Evolutionary conservation across 768 basidiomycete species (phyloP).

Genomic region (Kwoniella botswanensis): DNA sequence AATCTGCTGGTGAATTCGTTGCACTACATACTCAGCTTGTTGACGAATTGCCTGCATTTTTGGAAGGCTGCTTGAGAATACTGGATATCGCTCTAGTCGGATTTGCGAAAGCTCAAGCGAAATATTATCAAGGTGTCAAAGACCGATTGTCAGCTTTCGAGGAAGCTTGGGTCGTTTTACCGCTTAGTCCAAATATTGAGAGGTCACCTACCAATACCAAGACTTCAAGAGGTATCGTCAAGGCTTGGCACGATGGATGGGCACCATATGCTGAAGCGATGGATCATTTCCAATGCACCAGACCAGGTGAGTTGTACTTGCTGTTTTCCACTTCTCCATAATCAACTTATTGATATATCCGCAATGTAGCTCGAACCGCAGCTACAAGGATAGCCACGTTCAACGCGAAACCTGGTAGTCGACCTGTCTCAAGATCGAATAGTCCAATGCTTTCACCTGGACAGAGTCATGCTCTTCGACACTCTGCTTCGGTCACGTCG

Average conservation of each 20-base stretch:
- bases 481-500: conserved; percentile 31
- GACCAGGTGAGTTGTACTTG: conserved; percentile 30
- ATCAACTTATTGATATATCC: background rate
- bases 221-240: conserved; percentile 33
- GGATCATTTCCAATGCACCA: conserved; percentile 45
- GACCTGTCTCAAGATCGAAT: conserved; percentile 12
- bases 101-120: conserved; percentile 48
- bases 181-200: conserved; percentile 16
- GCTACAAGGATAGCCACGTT: conserved; percentile 37
- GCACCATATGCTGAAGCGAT: conserved; percentile 47
- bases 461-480: conserved; percentile 16
- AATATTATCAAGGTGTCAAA: conserved; percentile 39
- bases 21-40: conserved; percentile 57
- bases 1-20: conserved; percentile 54
- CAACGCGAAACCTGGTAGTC: conserved; percentile 30
- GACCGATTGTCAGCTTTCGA: conserved; percentile 34
- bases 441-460: conserved; percentile 13
- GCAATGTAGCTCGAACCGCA: conserved; percentile 20
- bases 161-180: conserved; percentile 34
- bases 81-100: conserved; percentile 47
- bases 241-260: conserved; percentile 47
- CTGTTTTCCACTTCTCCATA: no score
- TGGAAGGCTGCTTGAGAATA: conserved; percentile 54
- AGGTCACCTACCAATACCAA: conserved; percentile 3
- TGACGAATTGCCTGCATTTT: conserved; percentile 55